Base-by-base conservation (phyloP, 768 basidiomycete species). In the Tephrocybe sp. region DNA sequence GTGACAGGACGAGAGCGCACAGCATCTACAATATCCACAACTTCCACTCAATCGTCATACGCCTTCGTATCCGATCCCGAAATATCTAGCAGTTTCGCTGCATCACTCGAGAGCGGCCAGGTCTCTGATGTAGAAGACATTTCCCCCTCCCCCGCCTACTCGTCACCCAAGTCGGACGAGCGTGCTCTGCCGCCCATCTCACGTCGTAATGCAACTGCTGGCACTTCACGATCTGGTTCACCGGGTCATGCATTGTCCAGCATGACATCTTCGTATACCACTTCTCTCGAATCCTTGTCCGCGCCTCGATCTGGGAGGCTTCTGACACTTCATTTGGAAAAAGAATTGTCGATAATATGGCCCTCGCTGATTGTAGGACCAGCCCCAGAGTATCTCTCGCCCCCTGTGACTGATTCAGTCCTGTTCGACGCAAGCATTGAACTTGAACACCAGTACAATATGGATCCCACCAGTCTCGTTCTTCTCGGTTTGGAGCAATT, bases 61-160 rank as follows among this genome's bases (percentile, higher is more conserved):
- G 89, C 90, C 3, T 77, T 90, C 50, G 75, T 92, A 8, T 90
- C 90, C n/a, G 90, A 92, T 58, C 83, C 83, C 2, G 90, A 92
- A 57, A 86, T 91, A 45, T 89, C 89, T 4, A 90, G 88, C 68
- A 88, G 86, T 64, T 90, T 91, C 57, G 87, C 88, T 1, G 88
- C 87, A 5, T 91, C 89, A 24, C 76, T 91, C 3, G 90, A 89
- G 62, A 86, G 86, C 57, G 84, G 74, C 12, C 84, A 83, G 23
- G 76, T 78, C 10, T 90, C 90, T 20, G 90, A 92, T 53, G 73
- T 75, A 12, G 90, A 91, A 49, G 88, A 90, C 54, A 64, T 71
- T 34, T 72, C 72, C 10, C 63, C 80, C 2, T 85, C 86, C 10
- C 79, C 86, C 0, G 81, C 75, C 0, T 62, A 83, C 21, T 83